These are phyloP conservation scores for Xylaria polymorpha DNA, from an alignment of 2,329 filamentous ascomycete genomes.

Conservation along the genomic window DNA sequence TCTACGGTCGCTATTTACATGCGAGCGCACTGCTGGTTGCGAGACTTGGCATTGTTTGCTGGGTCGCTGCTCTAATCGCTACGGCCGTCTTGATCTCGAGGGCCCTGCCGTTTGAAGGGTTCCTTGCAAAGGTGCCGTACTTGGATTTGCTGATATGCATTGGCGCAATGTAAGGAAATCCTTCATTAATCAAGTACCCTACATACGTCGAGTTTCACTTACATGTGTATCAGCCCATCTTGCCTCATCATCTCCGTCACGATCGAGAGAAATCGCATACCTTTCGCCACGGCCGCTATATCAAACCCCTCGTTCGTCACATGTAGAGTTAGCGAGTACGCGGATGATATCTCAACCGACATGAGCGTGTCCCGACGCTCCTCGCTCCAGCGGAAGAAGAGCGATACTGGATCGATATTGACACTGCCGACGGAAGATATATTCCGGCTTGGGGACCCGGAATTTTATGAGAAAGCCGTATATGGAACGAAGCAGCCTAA, in stretches of 20 bases:
- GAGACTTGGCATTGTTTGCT: slow-evolving; percentile 47
- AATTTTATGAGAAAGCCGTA: neutral
- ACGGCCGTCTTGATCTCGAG: slow-evolving; percentile 47
- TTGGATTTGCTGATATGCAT: slow-evolving; percentile 49
- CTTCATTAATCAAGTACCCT: neutral
- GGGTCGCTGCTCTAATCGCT: slow-evolving; percentile 49
- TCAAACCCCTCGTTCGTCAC: slow-evolving; percentile 45
- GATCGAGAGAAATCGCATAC: slow-evolving; percentile 47
- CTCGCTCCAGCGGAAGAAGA: slow-evolving; percentile 44
- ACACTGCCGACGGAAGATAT: slow-evolving; percentile 45
- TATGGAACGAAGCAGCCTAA: slow-evolving; percentile 12
- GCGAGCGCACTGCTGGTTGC: slow-evolving; percentile 48
- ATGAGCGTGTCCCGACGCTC: slow-evolving; percentile 46
- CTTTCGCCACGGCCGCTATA: slow-evolving; percentile 47
- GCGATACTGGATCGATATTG: slow-evolving; percentile 40
- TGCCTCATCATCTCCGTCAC: slow-evolving; percentile 48
- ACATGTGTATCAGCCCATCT: slow-evolving; percentile 42
- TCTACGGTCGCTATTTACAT: slow-evolving; percentile 48
- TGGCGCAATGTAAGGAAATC: slow-evolving; percentile 48
- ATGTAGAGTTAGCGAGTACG: slow-evolving; percentile 42
- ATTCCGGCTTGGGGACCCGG: slow-evolving; percentile 32
- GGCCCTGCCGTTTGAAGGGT: slow-evolving; percentile 31
- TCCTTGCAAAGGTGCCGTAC: slow-evolving; percentile 47
- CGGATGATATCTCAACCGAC: slow-evolving; percentile 44
- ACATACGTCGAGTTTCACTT: slow-evolving; percentile 1